Percentiles rank a stretch among this genome's conserved stretches.
Evolutionary conservation across 306 rosid genomes (phyloP).

Genomic region (Gynostemma pentaphyllum): DNA sequence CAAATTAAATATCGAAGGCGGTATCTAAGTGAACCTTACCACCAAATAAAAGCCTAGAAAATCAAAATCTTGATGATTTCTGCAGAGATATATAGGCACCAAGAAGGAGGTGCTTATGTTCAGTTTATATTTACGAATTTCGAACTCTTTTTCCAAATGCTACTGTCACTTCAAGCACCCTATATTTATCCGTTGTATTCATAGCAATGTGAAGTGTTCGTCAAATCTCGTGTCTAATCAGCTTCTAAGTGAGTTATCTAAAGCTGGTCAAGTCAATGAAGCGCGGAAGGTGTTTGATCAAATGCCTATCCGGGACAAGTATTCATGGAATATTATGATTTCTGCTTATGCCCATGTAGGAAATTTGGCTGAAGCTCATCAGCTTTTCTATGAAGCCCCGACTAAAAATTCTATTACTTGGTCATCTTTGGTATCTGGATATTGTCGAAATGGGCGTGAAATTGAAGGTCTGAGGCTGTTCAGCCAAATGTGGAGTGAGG

Average conservation of each 20-base stretch:
- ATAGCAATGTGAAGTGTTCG: constrained; percentile 13
- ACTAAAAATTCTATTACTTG: constrained; percentile 48
- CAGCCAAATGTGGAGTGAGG: constrained; percentile 52
- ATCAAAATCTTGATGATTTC: not conserved
- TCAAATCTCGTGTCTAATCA: constrained; percentile 33
- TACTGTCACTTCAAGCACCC: constrained; percentile 14
- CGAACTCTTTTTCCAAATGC: constrained; percentile 6
- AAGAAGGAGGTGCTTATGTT: constrained; percentile 19
- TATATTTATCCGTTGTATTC: constrained; percentile 8
- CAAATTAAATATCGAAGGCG: too few species aligned
- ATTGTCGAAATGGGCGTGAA: constrained; percentile 39
- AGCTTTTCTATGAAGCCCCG: constrained; percentile 40
- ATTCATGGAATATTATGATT: constrained; percentile 72
- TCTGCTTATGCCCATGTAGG: constrained; percentile 56
- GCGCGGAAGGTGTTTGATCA: constrained; percentile 67
- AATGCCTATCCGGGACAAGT: constrained; percentile 56
- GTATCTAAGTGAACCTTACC: too few species aligned
- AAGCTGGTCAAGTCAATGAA: constrained; percentile 43
- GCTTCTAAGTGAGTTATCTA: constrained; percentile 30
- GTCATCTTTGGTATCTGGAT: constrained; percentile 77
- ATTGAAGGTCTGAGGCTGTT: constrained; percentile 56
- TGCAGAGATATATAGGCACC: not conserved
- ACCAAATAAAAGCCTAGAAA: too few species aligned
- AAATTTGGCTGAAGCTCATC: constrained; percentile 46
- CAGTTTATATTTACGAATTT: constrained; percentile 23